These are phyloP conservation scores for Kluyveromyces starmeri DNA, from an alignment of 805 yeast species.

Conservation along the genomic window DNA sequence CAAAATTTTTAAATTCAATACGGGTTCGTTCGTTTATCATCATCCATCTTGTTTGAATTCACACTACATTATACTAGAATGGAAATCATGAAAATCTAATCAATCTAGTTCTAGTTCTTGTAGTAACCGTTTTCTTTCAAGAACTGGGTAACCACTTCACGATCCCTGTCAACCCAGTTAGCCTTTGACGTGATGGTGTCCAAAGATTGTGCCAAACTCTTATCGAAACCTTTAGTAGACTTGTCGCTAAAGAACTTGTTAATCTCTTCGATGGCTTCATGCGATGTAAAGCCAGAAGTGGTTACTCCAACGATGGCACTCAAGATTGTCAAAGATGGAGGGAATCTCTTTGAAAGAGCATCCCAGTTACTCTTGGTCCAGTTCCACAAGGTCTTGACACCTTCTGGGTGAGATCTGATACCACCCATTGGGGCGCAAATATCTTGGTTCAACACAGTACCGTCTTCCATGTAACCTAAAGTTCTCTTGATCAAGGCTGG, in stretches of 20 bases:
- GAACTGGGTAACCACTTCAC: constrained; percentile 40
- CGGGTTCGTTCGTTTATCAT: too few species aligned
- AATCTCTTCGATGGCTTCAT: constrained; percentile 43
- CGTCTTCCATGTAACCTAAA: constrained; percentile 46
- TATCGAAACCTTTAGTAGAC: constrained; percentile 56
- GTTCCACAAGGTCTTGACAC: constrained; percentile 60
- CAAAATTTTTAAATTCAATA: too few species aligned
- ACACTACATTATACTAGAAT: too few species aligned
- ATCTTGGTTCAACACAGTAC: constrained; percentile 61
- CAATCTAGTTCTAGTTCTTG: too few species aligned
- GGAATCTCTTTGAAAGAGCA: constrained; percentile 52
- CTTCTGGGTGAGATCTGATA: constrained; percentile 50
- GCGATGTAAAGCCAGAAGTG: constrained; percentile 52
- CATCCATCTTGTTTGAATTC: too few species aligned
- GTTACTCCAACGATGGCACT: constrained; percentile 61
- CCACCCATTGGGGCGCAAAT: constrained; percentile 71
- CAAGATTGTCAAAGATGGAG: constrained; percentile 75
- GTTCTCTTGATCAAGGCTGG: constrained; percentile 46
- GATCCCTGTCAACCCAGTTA: constrained; percentile 52
- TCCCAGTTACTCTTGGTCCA: constrained; percentile 77
- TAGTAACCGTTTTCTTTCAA: constrained; percentile 32
- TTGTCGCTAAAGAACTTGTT: constrained; percentile 42
- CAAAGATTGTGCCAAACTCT: constrained; percentile 54
- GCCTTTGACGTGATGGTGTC: constrained; percentile 51
- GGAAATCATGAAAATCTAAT: too few species aligned